Evolutionary conservation across 805 yeast species (phyloP).

Genomic region (Saccharomycopsis vini): DNA sequence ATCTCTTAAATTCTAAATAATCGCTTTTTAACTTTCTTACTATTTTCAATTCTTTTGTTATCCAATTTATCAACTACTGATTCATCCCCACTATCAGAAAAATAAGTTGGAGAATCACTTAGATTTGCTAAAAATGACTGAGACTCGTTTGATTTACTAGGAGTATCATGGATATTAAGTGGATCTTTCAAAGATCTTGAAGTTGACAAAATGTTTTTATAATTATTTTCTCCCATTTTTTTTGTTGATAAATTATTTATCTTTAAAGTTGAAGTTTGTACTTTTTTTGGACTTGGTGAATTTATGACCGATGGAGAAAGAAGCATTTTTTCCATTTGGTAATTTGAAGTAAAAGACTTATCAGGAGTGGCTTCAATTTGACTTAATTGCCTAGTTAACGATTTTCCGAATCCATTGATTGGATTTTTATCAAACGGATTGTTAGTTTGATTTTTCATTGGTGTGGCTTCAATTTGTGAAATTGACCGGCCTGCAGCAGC

Average conservation of each 20-base stretch:
- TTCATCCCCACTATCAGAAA: too few relatives aligned
- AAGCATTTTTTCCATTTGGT: background rate
- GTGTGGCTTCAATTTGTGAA: constrained; percentile 19
- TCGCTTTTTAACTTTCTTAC: too few relatives aligned
- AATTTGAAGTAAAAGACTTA: too few relatives aligned
- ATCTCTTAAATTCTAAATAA: too few relatives aligned
- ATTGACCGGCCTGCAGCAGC: constrained; percentile 6
- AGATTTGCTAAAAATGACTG: too few relatives aligned
- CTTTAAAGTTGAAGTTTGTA: background rate
- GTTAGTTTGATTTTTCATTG: constrained; percentile 5
- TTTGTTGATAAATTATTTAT: too few relatives aligned
- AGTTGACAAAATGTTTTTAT: background rate
- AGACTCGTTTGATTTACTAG: too few relatives aligned
- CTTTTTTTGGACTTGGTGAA: background rate
- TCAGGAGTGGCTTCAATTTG: background rate
- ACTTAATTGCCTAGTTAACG: background rate
- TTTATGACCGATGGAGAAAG: background rate
- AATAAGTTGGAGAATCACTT: too few relatives aligned
- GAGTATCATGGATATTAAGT: too few relatives aligned
- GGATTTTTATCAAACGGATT: background rate
- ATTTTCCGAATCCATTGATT: background rate
- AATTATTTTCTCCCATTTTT: background rate
- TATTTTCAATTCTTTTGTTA: too few relatives aligned
- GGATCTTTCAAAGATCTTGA: too few relatives aligned
- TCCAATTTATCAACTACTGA: too few relatives aligned